A percentile compares a stretch with the other conserved stretches of the same genome.
These are phyloP conservation scores for Flueggea neowawraea DNA, from an alignment of 441 rosid genomes.

Conservation along the genomic window DNA sequence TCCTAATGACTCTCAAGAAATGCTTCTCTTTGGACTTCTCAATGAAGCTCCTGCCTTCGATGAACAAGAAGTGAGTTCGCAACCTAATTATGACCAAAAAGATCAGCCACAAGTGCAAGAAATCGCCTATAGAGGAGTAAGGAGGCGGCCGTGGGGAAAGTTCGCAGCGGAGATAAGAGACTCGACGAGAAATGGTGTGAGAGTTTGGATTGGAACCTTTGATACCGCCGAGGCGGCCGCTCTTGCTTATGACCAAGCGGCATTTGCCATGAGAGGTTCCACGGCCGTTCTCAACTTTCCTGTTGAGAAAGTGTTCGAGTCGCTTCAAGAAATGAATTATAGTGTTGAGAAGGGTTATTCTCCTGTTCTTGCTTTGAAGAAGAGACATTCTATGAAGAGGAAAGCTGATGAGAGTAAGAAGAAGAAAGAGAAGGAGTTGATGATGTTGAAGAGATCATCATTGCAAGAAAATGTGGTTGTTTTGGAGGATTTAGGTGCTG, in stretches of 20 bases:
- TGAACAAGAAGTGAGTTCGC: slow-evolving; percentile 26
- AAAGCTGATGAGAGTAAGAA: slow-evolving; percentile 38
- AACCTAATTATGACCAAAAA: slow-evolving; percentile 24
- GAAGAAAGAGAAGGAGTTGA: slow-evolving; percentile 38
- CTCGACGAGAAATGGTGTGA: slow-evolving; percentile 67
- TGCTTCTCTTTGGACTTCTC: slow-evolving; percentile 67
- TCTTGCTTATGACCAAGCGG: slow-evolving; percentile 92
- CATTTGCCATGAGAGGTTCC: slow-evolving; percentile 74
- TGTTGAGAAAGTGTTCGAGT: slow-evolving; percentile 54
- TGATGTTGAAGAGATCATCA: slow-evolving; percentile 19
- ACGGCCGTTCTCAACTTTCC: slow-evolving; percentile 80
- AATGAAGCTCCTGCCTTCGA: slow-evolving; percentile 34
- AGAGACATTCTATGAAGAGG: slow-evolving; percentile 66
- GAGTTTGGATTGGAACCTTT: slow-evolving; percentile 95
- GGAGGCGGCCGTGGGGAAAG: slow-evolving; percentile 91
- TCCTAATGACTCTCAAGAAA: slow-evolving; percentile 85
- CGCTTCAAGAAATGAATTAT: slow-evolving; percentile 49
- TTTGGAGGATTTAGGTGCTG: slow-evolving; percentile 84
- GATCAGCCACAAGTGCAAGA: slow-evolving; percentile 28
- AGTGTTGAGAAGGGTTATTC: slow-evolving; percentile 45
- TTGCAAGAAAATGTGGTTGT: slow-evolving; percentile 45
- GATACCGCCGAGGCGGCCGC: slow-evolving; percentile 93
- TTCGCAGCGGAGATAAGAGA: slow-evolving; percentile 94
- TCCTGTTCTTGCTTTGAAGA: slow-evolving; percentile 77
- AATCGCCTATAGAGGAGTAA: slow-evolving; percentile 68